phyloP scores from a whole-genome alignment of 495 filamentous ascomycete genomes.

The Clohesyomyces aquaticus region DNA sequence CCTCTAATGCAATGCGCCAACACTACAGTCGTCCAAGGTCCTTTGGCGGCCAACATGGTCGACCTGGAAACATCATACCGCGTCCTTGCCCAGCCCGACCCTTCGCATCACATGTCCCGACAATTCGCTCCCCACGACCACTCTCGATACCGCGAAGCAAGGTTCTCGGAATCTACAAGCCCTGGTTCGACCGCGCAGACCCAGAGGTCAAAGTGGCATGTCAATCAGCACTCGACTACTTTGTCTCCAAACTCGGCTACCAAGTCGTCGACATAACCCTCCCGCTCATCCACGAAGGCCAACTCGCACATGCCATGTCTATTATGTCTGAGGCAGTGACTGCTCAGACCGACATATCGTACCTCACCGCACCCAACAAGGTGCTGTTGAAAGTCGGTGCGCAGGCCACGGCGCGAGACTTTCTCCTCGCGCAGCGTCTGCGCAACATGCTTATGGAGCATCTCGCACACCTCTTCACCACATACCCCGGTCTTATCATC shows the following conservation, averaged over 20 bases:
- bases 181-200: conserved; percentile 76
- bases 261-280: conserved; percentile 71
- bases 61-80: conserved; percentile 86
- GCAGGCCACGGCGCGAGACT: conserved; percentile 68
- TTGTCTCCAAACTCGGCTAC: conserved; percentile 64
- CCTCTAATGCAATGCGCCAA: conserved; percentile 66
- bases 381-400: conserved; percentile 67
- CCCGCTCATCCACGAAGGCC: conserved; percentile 73
- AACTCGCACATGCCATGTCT: conserved; percentile 77
- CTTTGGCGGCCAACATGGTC: conserved; percentile 73
- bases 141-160: conserved; percentile 45
- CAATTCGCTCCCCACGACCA: conserved; percentile 55
- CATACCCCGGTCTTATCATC: conserved; percentile 76
- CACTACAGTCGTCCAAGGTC: conserved; percentile 70
- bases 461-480: conserved; percentile 69
- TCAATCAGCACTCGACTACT: conserved; percentile 63
- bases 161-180: conserved; percentile 70
- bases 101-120: conserved; percentile 55
- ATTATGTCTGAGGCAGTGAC: conserved; percentile 60
- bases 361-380: conserved; percentile 71
- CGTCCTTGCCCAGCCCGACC: conserved; percentile 72
- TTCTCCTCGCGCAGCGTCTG: conserved; percentile 74
- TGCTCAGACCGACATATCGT: conserved; percentile 42
- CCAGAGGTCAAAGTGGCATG: conserved; percentile 64
- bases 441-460: conserved; percentile 82